These are phyloP conservation scores for Hemileccinum rubropunctum DNA, from an alignment of 768 basidiomycete species.

Conservation along the genomic window DNA sequence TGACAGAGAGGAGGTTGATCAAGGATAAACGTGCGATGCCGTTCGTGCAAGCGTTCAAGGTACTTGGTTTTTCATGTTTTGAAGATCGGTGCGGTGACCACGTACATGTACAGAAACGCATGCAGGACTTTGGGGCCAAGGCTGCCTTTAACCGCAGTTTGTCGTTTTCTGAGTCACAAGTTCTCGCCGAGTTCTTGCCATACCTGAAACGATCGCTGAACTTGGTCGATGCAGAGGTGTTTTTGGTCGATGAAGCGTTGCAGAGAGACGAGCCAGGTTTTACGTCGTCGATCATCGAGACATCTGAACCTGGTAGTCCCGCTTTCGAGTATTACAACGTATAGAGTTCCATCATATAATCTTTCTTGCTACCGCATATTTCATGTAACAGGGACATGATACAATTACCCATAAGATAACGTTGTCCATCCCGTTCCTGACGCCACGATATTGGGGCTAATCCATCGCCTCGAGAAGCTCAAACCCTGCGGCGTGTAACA, in stretches of 20 bases:
- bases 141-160: slow-evolving; percentile 80
- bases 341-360: slow-evolving; percentile 6
- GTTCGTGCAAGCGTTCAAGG: slow-evolving; percentile 92
- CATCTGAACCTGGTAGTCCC: slow-evolving; percentile 85
- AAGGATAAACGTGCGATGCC: slow-evolving; percentile 98
- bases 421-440: not conserved
- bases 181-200: slow-evolving; percentile 66
- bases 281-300: slow-evolving; percentile 68
- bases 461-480: slow-evolving; percentile 30
- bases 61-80: slow-evolving; percentile 24
- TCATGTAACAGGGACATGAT: not conserved
- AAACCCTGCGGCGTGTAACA: slow-evolving; percentile 69
- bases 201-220: slow-evolving; percentile 79
- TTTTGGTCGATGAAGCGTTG: slow-evolving; percentile 66
- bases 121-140: slow-evolving; percentile 68
- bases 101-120: slow-evolving; percentile 60
- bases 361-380: not conserved
- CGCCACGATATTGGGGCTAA: not conserved
- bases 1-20: slow-evolving; percentile 74
- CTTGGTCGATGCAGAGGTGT: slow-evolving; percentile 67
- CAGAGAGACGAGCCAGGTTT: slow-evolving; percentile 55
- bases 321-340: slow-evolving; percentile 88
- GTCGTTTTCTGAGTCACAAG: slow-evolving; percentile 78
- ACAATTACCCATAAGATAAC: slow-evolving; percentile 10
- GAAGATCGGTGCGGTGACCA: slow-evolving; percentile 1